Percentiles rank a stretch among this genome's conserved stretches.
These are phyloP conservation scores for Chlorella sorokiniana DNA, from an alignment of 139 green algal genomes.

Conservation along the genomic window DNA sequence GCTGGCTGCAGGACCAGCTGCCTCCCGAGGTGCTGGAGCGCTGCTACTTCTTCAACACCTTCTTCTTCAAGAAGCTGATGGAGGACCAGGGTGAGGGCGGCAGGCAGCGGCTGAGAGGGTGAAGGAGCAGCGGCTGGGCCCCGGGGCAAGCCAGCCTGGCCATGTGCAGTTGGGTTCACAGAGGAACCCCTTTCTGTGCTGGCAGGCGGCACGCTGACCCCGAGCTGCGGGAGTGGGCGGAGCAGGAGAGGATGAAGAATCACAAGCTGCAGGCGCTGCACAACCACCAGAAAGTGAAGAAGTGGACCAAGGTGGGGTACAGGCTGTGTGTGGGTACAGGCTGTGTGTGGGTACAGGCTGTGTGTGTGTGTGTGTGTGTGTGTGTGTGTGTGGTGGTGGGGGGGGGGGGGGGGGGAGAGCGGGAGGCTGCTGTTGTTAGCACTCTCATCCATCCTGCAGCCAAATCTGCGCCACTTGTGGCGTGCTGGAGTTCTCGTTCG, in stretches of 20 bases:
- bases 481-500: not conserved
- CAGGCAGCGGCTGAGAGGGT: not conserved
- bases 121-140: too few relatives aligned
- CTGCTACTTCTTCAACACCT: slow-evolving; percentile 92
- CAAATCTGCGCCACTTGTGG: not conserved
- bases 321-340: not conserved
- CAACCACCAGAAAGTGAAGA: slow-evolving; percentile 70
- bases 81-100: slow-evolving; percentile 45
- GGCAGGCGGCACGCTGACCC: slow-evolving; percentile 8
- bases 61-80: slow-evolving; percentile 95
- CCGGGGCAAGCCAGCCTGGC: too few relatives aligned
- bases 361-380: not conserved
- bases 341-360: not conserved
- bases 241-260: not conserved
- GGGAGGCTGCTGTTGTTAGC: not conserved
- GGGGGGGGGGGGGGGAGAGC: not conserved
- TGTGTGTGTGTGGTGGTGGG: not conserved
- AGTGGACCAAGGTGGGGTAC: slow-evolving; percentile 78
- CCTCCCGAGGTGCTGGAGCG: slow-evolving; percentile 65
- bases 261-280: slow-evolving; percentile 28
- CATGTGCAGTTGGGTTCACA: too few relatives aligned
- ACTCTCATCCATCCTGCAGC: not conserved
- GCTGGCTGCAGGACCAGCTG: slow-evolving; percentile 56
- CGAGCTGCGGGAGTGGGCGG: not conserved
- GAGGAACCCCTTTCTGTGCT: not conserved